Percentiles rank a stretch among this genome's conserved stretches.
Evolutionary conservation across 2,329 filamentous ascomycete genomes (phyloP).

Genomic region (Akanthomyces dipterigenus): DNA sequence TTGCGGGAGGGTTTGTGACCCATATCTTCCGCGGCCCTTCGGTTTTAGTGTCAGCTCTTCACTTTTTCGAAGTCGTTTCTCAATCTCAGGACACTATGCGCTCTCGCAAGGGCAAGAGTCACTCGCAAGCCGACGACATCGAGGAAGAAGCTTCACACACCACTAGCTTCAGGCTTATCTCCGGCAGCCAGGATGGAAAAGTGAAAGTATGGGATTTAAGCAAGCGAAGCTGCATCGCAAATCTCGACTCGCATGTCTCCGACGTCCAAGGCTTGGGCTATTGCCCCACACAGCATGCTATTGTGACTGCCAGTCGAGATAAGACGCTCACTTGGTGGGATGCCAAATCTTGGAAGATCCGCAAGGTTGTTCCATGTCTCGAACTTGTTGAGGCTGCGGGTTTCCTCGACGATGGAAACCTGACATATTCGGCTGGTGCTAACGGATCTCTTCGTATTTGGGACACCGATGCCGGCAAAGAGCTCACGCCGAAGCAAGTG

Average conservation of each 20-base stretch:
- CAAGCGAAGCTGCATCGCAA: constrained; percentile 69
- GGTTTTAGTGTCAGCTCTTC: constrained; percentile 81
- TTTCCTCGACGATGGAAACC: constrained; percentile 62
- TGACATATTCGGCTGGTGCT: constrained; percentile 80
- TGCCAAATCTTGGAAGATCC: constrained; percentile 72
- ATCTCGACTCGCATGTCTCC: constrained; percentile 87
- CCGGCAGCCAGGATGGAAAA: constrained; percentile 90
- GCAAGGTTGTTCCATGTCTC: constrained; percentile 73
- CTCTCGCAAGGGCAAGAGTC: constrained; percentile 27
- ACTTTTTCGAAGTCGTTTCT: constrained; percentile 74
- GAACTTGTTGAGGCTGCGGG: constrained; percentile 81
- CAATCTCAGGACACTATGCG: constrained; percentile 24
- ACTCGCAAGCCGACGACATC: constrained; percentile 27
- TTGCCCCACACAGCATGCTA: constrained; percentile 62
- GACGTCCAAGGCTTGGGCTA: constrained; percentile 86
- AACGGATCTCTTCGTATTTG: constrained; percentile 79
- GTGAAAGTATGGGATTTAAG: constrained; percentile 87
- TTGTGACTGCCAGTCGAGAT: constrained; percentile 83
- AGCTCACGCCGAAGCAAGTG: constrained; percentile 69
- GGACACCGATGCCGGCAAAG: constrained; percentile 68
- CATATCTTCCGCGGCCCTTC: constrained; percentile 94
- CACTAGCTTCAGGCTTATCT: constrained; percentile 70
- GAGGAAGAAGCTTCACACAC: constrained; percentile 31
- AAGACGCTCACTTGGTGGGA: constrained; percentile 95
- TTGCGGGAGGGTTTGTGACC: constrained; percentile 80